Percentiles rank a stretch among this genome's conserved stretches.
phyloP scores from a whole-genome alignment of 2,329 filamentous ascomycete species.

The Pseudopithomyces maydicus region DNA sequence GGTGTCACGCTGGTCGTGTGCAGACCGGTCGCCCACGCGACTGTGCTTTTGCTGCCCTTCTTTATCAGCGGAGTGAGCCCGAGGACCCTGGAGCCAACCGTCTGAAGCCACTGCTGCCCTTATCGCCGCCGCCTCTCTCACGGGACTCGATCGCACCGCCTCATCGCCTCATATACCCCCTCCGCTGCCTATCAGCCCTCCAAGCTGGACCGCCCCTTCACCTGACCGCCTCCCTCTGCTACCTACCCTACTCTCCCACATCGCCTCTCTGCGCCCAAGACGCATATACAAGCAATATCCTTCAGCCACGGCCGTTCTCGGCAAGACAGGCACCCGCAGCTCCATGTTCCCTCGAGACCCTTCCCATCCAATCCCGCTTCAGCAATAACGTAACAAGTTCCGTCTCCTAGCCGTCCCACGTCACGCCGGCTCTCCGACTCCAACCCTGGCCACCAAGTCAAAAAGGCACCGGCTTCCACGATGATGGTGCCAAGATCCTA shows the following conservation, averaged over 20 bases:
- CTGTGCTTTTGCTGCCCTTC: conserved; percentile 8
- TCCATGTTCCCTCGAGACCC: conserved; percentile 29
- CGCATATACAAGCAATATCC: conserved; percentile 3
- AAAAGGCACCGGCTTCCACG: conserved; percentile 31
- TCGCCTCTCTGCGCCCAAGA: conserved; percentile 2
- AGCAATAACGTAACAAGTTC: conserved; percentile 45
- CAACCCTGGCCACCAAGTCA: conserved; percentile 3
- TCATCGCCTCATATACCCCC: background rate
- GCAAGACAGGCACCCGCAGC: conserved; percentile 31
- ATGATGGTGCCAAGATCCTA: conserved; percentile 56
- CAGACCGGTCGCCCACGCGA: conserved; percentile 26
- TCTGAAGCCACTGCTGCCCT: conserved; percentile 11
- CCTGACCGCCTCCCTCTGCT: too few relatives aligned
- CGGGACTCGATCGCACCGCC: background rate
- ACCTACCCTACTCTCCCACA: conserved; percentile 2
- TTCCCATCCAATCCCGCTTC: conserved; percentile 37
- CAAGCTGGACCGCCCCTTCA: too few relatives aligned
- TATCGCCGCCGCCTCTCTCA: conserved; percentile 5
- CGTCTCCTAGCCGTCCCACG: conserved; percentile 27
- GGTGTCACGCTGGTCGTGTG: conserved; percentile 13
- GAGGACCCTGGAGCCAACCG: conserved; percentile 15
- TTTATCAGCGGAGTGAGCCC: conserved; percentile 16
- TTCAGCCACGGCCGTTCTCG: conserved; percentile 22
- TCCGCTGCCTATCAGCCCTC: too few relatives aligned
- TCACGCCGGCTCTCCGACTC: conserved; percentile 27